Base-by-base conservation (phyloP, 2,329 filamentous ascomycete species). In the Penicillium sclerotiorum region DNA sequence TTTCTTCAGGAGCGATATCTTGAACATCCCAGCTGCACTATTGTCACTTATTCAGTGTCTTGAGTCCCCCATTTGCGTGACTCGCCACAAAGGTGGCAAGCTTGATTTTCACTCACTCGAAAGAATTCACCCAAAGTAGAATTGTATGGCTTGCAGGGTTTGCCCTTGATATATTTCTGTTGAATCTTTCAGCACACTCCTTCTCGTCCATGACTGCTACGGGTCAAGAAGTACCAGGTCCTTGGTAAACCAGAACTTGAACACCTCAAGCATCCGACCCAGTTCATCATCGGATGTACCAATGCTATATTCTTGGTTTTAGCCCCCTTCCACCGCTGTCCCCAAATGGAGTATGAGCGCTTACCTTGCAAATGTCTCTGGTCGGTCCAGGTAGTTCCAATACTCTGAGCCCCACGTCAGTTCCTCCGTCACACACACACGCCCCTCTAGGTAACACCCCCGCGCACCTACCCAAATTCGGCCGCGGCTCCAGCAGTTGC, bases 171-270 rank as follows among this genome's bases (percentile, higher is more conserved):
- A 66, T 97, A 99, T 83, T 99, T 99, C 82, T 85, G 63, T 48
- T 37, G 44, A 12, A 45, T 27, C 17, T 15, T 43, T 63, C 45
- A 70, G 61, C 52, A 50, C 38, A 27, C 25, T 18, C 35, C 27
- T 21, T 42, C 13, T 11, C 41, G 17, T 21, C 43, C 12, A 15
- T 32, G 13, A 32, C 21, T 21, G 18, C n/a, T n/a, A 36, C 21
- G 32, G 11, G 50, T 18, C 38, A 39, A 48, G 36, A 58, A 68
- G 59, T 75, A 84, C 82, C 72, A 99, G 72, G 72, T 99, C 94
- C 73, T 99, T 99, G 56, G 94, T 97, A 65, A 97, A 95, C 94
- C 94, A 99, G 74, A 97, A 99, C 52, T 92, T 86, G 62, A 97
- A 75, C 23, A 95, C 90, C 66, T 93, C 92, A 44, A 99, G 82